Evolutionary conservation across 805 yeast species (phyloP), one percentile per base, ranked within the genome.

Genomic region (baker's yeast (Saccharomyces cerevisiae)): DNA sequence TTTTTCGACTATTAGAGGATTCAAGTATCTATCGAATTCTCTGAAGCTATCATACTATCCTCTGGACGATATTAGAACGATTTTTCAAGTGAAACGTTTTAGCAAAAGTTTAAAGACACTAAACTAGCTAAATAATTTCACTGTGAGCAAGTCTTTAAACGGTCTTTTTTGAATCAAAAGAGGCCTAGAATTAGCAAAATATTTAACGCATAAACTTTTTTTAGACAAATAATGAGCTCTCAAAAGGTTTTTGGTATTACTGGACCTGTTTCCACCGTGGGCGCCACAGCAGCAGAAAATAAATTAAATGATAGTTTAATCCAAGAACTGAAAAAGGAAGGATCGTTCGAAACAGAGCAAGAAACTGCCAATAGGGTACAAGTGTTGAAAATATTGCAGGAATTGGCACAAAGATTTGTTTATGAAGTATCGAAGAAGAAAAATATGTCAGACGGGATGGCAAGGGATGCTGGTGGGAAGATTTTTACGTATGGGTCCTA

Each of bases 361-460:
- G 97, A 88, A 52, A 88, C 97, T 0, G 81, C 78, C 59, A 87
- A 84, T 64, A 79, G 99, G 66, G 87, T 83, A 1, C 82, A 85
- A 58, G 92, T 89, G 9, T 76, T 94, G 43, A 76, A 78, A 50
- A 74, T 79, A 6, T 70, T 94, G 57, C 98, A 94, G 67, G 77
- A 81, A 58, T 65, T 94, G 62, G 80, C 87, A 0, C 80, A 85
- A 62, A 88, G 85, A 59, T 92, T 92, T 71, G 99, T 94, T 1
- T 87, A 81, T 63, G 79, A 73, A 13, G 97, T 90, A 8, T 85
- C 95, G 2, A 78, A 81, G 59, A 81, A 78, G 57, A 90, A 87
- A 65, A 91, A 92, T 66, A 90, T 94, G 97, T 83, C 90, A 36
- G 98, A 94, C 57, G 97, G 97, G 1, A 90, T 94, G 97, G 96